Evolutionary conservation across 2,329 filamentous ascomycete genomes (phyloP).

Genomic region (Sporothrix globosa): DNA sequence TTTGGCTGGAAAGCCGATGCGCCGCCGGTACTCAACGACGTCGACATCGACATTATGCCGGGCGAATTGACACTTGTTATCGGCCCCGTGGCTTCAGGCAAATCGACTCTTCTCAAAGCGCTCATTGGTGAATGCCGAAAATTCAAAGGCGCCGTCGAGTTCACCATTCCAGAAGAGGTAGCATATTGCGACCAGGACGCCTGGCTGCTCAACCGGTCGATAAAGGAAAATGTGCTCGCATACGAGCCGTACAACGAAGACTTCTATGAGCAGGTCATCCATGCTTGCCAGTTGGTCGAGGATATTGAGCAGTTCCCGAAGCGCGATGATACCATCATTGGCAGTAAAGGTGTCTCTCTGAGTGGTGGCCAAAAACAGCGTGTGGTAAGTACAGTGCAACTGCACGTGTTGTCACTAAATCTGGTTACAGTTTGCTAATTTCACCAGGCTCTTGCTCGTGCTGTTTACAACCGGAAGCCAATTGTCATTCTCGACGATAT

Average conservation of each 20-base stretch:
- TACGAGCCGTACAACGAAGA: conserved; percentile 30
- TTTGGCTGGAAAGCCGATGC: conserved; percentile 33
- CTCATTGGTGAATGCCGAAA: conserved; percentile 46
- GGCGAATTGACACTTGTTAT: conserved; percentile 45
- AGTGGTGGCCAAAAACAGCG: conserved; percentile 43
- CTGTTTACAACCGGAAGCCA: conserved; percentile 45
- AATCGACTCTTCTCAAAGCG: conserved; percentile 47
- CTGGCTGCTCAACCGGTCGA: conserved; percentile 49
- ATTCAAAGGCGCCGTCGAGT: conserved; percentile 39
- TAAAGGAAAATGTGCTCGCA: conserved; percentile 48
- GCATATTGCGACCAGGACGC: conserved; percentile 51
- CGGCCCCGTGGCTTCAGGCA: conserved; percentile 51
- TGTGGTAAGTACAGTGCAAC: conserved; percentile 35
- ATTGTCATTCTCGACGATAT: conserved; percentile 35
- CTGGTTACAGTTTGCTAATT: not conserved
- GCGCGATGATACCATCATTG: conserved; percentile 39
- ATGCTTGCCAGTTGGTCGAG: conserved; percentile 39
- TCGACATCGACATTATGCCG: conserved; percentile 32
- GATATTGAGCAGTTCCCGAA: conserved; percentile 39
- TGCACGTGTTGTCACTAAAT: not conserved
- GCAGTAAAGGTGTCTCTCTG: conserved; percentile 40
- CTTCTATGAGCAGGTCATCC: conserved; percentile 40
- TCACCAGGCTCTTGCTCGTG: conserved; percentile 49
- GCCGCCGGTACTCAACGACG: conserved; percentile 25
- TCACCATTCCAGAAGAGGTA: conserved; percentile 38